phyloP scores from a whole-genome alignment of 2,329 filamentous ascomycete genomes.

The Juglanconis oblonga region DNA sequence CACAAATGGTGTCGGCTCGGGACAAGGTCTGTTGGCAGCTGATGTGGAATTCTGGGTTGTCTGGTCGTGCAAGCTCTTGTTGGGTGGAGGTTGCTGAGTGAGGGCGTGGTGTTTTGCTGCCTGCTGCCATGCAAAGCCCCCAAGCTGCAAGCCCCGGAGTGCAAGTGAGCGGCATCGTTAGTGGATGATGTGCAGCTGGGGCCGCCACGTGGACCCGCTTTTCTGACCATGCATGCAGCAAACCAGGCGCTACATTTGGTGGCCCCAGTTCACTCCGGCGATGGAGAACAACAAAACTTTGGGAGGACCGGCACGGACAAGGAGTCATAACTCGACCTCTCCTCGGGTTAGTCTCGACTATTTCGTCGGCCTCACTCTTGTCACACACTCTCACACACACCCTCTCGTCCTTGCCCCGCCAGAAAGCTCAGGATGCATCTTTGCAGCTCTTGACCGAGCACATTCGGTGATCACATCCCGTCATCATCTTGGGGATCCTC shows the following conservation, averaged over 20 bases:
- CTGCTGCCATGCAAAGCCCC: neutral
- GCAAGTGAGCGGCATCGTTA: neutral
- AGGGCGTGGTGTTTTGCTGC: neutral
- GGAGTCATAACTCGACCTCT: too few relatives aligned
- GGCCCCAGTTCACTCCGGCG: neutral
- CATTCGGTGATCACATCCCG: neutral
- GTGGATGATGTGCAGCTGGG: conserved; percentile 1
- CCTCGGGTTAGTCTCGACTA: too few relatives aligned
- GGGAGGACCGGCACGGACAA: neutral
- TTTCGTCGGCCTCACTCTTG: neutral
- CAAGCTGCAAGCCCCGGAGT: neutral
- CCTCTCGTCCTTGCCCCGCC: neutral
- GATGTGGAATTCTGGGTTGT: neutral
- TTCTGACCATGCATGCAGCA: neutral
- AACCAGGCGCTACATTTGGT: neutral
- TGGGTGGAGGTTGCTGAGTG: neutral
- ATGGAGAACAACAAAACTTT: neutral
- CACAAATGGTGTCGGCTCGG: too few relatives aligned
- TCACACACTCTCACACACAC: neutral
- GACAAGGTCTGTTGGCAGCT: neutral
- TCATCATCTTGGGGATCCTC: neutral
- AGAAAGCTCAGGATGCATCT: neutral
- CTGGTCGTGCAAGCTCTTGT: neutral
- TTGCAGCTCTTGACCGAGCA: neutral
- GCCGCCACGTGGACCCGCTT: neutral